Evolutionary conservation across 1,284 basidiomycete species (phyloP), one percentile per base, ranked within the genome.

Genomic region (Cerrena zonata): DNA sequence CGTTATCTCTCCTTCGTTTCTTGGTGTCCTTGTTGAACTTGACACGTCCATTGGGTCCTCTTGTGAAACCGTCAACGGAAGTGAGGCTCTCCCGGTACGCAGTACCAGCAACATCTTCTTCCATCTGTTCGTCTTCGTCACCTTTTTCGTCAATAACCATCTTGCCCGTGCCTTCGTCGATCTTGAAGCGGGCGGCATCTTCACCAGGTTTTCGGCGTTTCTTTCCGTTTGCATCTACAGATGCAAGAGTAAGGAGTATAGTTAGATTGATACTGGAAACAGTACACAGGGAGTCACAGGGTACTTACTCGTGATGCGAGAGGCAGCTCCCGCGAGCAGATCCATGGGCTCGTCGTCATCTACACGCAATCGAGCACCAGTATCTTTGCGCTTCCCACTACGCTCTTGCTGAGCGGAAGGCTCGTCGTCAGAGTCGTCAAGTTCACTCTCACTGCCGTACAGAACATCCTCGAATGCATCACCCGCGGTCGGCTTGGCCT

Each of bases 21-120:
- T 94, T 95, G 23, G 91, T 95, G 64, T 97, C 91, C 72, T 98
- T 98, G 74, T 97, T 92, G 73, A 98, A 96, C 70, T 93, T 95
- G 64, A 98, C 73, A 34, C 81, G 83, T 18, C 96, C 96, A 53
- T 84, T 84, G 1, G 84, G 76, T 30, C 90, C 90, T 26, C 92
- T 82, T 1, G 81, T 86, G 69, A 93, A 91, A 4, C 95, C 96
- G 63, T 98, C 95, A 24, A 84, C 82, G 4, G 89, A 89, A 10
- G 85, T 86, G 50, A 93, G 66, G 49, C 78, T 82, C 65, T 95
- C 90, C 50, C 81, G 79, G 69, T 95, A 99, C 1, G 93, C 94
- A 11, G 73, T 77, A n/a, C 89, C 91, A 39, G 75, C 87, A 2
- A 85, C 77, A 30, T 84, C 79, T 36, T 74, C 75, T n/a, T 61